phyloP scores from a whole-genome alignment of 306 rosid genomes.

The Herpetospermum pedunculosum region DNA sequence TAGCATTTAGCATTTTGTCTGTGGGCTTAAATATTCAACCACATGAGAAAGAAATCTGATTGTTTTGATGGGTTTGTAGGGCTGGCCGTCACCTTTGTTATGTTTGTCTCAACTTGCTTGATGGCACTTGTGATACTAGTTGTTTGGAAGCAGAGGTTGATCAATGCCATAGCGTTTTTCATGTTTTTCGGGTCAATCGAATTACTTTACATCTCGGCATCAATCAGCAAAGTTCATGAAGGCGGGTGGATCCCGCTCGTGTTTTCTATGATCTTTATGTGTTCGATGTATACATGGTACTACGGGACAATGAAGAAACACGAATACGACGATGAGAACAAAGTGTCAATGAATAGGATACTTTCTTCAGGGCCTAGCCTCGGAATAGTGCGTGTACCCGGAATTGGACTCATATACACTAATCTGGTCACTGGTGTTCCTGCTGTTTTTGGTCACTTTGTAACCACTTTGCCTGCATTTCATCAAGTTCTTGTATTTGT shows the following conservation, averaged over 20 bases:
- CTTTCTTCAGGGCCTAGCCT: conserved; percentile 45
- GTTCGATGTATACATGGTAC: conserved; percentile 53
- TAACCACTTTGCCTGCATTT: conserved; percentile 63
- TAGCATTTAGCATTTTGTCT: not conserved
- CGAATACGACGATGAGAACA: conserved; percentile 55
- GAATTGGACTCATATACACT: conserved; percentile 48
- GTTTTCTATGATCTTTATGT: conserved; percentile 30
- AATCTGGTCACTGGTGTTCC: conserved; percentile 43
- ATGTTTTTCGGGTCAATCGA: conserved; percentile 50
- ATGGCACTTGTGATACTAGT: conserved; percentile 53
- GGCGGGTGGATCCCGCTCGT: conserved; percentile 61
- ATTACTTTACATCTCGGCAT: conserved; percentile 50
- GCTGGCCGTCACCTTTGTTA: conserved; percentile 44
- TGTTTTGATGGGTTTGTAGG: conserved; percentile 36
- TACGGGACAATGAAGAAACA: conserved; percentile 60
- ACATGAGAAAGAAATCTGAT: conserved; percentile 5
- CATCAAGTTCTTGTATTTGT: conserved; percentile 56
- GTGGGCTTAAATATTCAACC: not conserved
- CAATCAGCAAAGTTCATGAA: conserved; percentile 37
- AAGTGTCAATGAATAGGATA: conserved; percentile 41
- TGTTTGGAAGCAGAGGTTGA: conserved; percentile 48
- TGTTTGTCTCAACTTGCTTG: conserved; percentile 70
- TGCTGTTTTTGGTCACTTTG: conserved; percentile 48
- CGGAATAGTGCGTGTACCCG: conserved; percentile 55
- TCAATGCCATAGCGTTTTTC: conserved; percentile 31